These are phyloP conservation scores for Aspergillus panamensis DNA, from an alignment of 495 filamentous ascomycete genomes.

Conservation along the genomic window DNA sequence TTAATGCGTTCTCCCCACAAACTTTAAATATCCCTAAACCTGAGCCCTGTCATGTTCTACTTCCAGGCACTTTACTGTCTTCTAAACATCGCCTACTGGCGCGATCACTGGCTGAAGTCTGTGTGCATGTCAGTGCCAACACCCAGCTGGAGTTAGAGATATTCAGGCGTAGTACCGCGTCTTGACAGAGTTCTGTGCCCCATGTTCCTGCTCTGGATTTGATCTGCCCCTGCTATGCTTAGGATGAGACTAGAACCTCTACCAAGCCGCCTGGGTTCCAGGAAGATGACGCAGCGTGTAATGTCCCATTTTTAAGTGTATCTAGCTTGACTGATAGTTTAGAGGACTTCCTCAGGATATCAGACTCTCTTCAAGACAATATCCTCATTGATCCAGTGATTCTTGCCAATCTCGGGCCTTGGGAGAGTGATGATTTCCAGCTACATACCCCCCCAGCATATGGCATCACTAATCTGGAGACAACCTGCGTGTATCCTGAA, in stretches of 20 bases:
- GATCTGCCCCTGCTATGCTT: slow-evolving; percentile 8
- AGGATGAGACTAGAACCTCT: slow-evolving; percentile 8
- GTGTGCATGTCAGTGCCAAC: slow-evolving; percentile 15
- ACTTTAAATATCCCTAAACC: background rate
- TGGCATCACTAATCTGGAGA: slow-evolving; percentile 5
- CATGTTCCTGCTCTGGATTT: background rate
- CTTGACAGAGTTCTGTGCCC: slow-evolving; percentile 4
- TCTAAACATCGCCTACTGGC: slow-evolving; percentile 22
- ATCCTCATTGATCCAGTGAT: slow-evolving; percentile 23
- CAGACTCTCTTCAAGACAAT: slow-evolving; percentile 12
- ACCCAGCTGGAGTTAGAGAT: background rate
- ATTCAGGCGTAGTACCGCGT: background rate
- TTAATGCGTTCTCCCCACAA: background rate
- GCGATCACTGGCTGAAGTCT: slow-evolving; percentile 21
- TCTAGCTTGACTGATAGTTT: slow-evolving; percentile 19
- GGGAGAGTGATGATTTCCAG: slow-evolving; percentile 2
- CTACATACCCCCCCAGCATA: slow-evolving; percentile 1
- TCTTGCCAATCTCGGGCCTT: slow-evolving; percentile 11
- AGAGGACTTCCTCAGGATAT: slow-evolving; percentile 12
- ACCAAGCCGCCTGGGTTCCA: slow-evolving; percentile 15
- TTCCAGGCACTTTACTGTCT: slow-evolving; percentile 16
- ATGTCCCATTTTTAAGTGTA: slow-evolving; percentile 19
- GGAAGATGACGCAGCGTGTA: slow-evolving; percentile 9
- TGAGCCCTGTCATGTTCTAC: background rate
- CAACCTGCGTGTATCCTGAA: slow-evolving; percentile 19